Evolutionary conservation across 139 green algal species (phyloP).

Genomic region (Pycnococcus provasolii): DNA sequence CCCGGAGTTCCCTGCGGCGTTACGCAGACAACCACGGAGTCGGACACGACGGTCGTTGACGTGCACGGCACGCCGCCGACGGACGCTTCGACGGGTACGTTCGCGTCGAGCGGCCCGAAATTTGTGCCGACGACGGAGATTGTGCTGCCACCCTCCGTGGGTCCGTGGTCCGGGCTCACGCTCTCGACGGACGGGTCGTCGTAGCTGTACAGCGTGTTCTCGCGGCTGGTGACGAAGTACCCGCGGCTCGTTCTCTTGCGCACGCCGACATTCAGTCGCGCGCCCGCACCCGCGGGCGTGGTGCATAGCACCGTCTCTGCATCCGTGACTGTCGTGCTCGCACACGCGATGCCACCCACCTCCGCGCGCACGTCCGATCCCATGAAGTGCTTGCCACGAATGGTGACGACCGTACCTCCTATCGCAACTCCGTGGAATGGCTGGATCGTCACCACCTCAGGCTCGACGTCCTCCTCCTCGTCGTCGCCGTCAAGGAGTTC

Average conservation of each 20-base stretch:
- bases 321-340: neutral
- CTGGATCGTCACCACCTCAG: conserved; percentile 14
- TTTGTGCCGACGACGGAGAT: conserved; percentile 17
- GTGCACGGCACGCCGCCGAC: conserved; percentile 8
- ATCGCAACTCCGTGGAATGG: no score
- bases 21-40: conserved; percentile 4
- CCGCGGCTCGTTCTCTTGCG: neutral
- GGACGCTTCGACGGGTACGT: neutral
- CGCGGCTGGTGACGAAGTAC: neutral
- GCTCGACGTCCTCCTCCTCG: neutral
- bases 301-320: conserved; percentile 14
- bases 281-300: conserved; percentile 10
- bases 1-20: conserved; percentile 1
- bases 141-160: conserved; percentile 9
- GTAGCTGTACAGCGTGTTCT: conserved; percentile 27
- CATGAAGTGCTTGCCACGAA: no score
- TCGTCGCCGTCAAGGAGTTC: no score
- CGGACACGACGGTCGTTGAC: neutral
- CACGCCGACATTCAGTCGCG: conserved; percentile 2
- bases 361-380: neutral
- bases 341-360: conserved; percentile 2
- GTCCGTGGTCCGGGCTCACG: conserved; percentile 7
- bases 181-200: conserved; percentile 14
- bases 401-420: no score
- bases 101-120: conserved; percentile 3